Conservation (phyloP, 2,329 filamentous ascomycete genomes). For the Colletotrichum abscissum region DNA sequence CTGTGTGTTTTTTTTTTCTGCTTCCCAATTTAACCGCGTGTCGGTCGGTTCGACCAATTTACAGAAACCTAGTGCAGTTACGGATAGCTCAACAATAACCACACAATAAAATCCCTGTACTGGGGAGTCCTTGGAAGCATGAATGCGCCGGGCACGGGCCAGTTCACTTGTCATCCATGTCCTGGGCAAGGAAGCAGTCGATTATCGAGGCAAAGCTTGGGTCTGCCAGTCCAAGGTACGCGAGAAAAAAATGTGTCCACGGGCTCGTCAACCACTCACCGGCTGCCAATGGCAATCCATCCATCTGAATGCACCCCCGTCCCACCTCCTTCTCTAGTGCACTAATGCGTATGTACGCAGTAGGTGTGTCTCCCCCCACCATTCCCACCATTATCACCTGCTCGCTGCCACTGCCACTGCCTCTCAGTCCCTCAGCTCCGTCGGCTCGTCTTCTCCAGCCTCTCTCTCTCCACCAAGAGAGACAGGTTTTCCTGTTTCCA, state of each 20-base stretch:
- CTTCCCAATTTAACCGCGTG: neutral
- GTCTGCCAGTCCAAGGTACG: constrained; percentile 3
- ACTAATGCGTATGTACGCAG: too few relatives aligned
- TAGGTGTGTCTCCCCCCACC: constrained; percentile 25
- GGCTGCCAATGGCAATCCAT: constrained; percentile 20
- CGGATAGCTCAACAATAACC: neutral
- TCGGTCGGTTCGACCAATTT: constrained; percentile 6
- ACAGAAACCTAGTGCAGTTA: too few relatives aligned
- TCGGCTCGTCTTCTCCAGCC: constrained; percentile 15
- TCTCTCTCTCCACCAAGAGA: constrained; percentile 32
- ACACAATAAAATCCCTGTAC: neutral
- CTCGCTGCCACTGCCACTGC: constrained; percentile 5
- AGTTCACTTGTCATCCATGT: constrained; percentile 3
- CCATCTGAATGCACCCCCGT: neutral
- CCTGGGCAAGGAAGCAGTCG: neutral
- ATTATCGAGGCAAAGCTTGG: constrained; percentile 3
- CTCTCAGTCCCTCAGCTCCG: constrained; percentile 3
- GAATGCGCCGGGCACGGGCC: constrained; percentile 5
- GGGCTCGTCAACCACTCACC: constrained; percentile 21
- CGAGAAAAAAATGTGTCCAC: constrained; percentile 15
- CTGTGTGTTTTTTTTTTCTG: neutral
- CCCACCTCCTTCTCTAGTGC: constrained; percentile 14
- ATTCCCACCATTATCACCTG: constrained; percentile 14
- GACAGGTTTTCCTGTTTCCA: constrained; percentile 31
- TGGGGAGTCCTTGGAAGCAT: constrained; percentile 1